These are phyloP conservation scores for Kodamaea sagamina DNA, from an alignment of 805 yeast species.

Conservation along the genomic window DNA sequence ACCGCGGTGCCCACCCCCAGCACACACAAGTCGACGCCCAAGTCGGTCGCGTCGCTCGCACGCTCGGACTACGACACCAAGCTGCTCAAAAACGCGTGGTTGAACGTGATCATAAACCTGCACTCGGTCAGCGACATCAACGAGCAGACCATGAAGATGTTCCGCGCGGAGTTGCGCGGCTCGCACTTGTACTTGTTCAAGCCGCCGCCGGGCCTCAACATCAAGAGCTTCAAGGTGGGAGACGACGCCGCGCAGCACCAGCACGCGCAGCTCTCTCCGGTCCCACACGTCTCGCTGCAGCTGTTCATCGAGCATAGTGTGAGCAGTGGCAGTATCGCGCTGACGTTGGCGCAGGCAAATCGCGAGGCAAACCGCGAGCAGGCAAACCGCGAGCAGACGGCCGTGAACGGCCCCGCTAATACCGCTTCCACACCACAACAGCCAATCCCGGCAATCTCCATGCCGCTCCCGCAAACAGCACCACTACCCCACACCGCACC, in stretches of 20 bases:
- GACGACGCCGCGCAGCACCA: constrained; percentile 15
- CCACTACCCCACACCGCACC: no score
- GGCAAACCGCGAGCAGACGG: no score
- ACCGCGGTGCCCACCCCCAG: constrained; percentile 5
- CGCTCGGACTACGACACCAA: constrained; percentile 35
- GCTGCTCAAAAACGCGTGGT: constrained; percentile 37
- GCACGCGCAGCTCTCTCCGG: neutral
- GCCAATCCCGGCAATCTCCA: constrained; percentile 1
- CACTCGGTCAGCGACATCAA: constrained; percentile 33
- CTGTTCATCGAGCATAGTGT: constrained; percentile 3
- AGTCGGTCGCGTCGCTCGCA: constrained; percentile 23
- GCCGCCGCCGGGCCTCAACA: constrained; percentile 50
- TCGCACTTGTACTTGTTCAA: constrained; percentile 63
- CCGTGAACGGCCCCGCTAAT: no score
- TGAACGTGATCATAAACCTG: constrained; percentile 38
- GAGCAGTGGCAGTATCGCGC: constrained; percentile 6
- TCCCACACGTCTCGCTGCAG: constrained; percentile 1
- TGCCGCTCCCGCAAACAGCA: constrained; percentile 1
- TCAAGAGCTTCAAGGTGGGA: constrained; percentile 29
- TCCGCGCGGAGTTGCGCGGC: constrained; percentile 70
- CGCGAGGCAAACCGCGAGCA: no score
- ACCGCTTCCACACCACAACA: neutral
- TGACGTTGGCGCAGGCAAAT: constrained; percentile 3
- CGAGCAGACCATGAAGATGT: constrained; percentile 46
- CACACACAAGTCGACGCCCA: constrained; percentile 9